Evolutionary conservation across 2,329 filamentous ascomycete species (phyloP).

Genomic region (Mariannaea sp.): DNA sequence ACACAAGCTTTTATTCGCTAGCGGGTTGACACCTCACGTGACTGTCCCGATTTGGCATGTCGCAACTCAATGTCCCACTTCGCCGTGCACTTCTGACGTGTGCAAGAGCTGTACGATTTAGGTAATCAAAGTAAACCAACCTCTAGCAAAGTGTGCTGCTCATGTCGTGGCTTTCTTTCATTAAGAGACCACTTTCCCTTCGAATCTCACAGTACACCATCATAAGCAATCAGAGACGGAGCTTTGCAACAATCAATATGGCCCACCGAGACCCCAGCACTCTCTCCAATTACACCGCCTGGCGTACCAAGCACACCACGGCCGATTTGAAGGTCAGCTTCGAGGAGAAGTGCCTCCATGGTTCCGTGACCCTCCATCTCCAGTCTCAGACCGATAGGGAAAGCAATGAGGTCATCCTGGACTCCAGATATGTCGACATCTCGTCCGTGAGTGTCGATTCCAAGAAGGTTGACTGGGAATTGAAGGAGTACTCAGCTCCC

Average conservation of each 20-base stretch:
- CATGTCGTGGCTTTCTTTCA: conserved; percentile 38
- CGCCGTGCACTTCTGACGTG: conserved; percentile 7
- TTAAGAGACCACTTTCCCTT: conserved; percentile 35
- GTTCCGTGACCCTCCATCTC: conserved; percentile 76
- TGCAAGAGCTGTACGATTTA: conserved; percentile 8
- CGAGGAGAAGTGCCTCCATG: conserved; percentile 74
- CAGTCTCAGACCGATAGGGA: conserved; percentile 76
- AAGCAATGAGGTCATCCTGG: conserved; percentile 79
- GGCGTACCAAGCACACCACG: conserved; percentile 81
- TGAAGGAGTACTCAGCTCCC: conserved; percentile 72
- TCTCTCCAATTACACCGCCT: conserved; percentile 87
- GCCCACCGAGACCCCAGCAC: conserved; percentile 80
- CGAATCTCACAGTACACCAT: conserved; percentile 33
- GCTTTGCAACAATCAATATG: conserved; percentile 42
- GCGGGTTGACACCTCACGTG: conserved; percentile 5
- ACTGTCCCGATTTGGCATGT: not conserved
- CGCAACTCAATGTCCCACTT: conserved; percentile 7
- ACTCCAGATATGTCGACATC: conserved; percentile 84
- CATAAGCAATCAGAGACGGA: conserved; percentile 33
- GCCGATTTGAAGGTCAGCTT: conserved; percentile 86
- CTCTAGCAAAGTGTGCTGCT: not conserved
- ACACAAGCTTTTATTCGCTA: not conserved
- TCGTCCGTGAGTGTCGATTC: conserved; percentile 72
- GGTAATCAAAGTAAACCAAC: conserved; percentile 10
- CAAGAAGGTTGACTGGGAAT: conserved; percentile 65